Evolutionary conservation across 768 basidiomycete genomes (phyloP), one percentile per base, ranked within the genome.

Genomic region (Sistotremastrum niveocremeum): DNA sequence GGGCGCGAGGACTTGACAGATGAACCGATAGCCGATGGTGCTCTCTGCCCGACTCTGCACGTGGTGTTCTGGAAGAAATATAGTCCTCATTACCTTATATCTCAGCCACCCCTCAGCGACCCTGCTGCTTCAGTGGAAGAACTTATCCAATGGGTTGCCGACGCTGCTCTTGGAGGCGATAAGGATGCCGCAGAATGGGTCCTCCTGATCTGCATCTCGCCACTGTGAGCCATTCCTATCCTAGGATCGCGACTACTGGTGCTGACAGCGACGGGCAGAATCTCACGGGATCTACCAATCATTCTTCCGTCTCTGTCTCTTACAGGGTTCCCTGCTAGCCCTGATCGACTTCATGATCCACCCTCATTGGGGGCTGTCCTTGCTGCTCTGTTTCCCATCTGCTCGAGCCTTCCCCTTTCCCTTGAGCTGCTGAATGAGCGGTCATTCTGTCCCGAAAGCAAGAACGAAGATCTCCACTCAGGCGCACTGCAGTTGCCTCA

Each of bases 401-500:
- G 30, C 40, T 11, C 49, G 29, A 55, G 42, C 7, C 30, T 41
- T 42, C 75, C 78, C 0, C 69, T 88, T 10, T 78, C 84, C 5
- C 64, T 87, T 10, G 65, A 74, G 31, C 57, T 66, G 5, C 58
- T 89, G 41, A 88, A 89, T 56, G 65, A 63, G 28, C 65, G 60
- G 0, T 54, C 60, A 1, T 87, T 84, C 54, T 61, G 60, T 33
- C 86, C 85, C 0, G 77, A 81, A 55, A 72, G 71, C 52, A 78
- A 76, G 41, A 76, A 78, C 48, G 72, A 85, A 42, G 84, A 87
- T 52, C 63, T 90, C 4, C 77, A 81, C 49, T 75, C 81, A 2
- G 86, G 87, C 2, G 71, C 71, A 51, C 65, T 90, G 30, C 86
- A 90, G 55, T 69, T 86, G 9, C 78, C 86, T 2, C 61, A 62